Conservation (phyloP, 78 protist species). For the Pigoraptor vietnamica region DNA sequence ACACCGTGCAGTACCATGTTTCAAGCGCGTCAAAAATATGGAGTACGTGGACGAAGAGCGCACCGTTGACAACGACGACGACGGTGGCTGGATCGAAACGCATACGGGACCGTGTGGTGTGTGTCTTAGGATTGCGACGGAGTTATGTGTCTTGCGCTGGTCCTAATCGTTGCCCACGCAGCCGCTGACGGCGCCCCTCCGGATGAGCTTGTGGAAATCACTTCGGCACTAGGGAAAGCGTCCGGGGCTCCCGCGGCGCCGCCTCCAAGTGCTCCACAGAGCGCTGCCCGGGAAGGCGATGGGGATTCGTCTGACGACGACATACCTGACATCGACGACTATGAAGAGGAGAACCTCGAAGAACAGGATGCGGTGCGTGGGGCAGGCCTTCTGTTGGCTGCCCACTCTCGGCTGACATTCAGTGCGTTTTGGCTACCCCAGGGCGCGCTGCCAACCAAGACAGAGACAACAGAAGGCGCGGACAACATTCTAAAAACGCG, state of each 20-base stretch:
- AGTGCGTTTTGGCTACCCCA: too few relatives aligned
- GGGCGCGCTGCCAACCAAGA: not conserved
- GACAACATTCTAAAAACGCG: conserved; percentile 75
- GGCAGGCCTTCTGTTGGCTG: too few relatives aligned
- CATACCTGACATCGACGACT: conserved; percentile 77
- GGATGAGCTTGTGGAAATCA: not conserved
- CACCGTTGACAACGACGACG: conserved; percentile 16
- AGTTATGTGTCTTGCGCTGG: not conserved
- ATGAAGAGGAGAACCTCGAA: conserved; percentile 54
- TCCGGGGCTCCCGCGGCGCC: not conserved
- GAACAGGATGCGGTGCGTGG: conserved; percentile 31
- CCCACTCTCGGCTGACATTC: too few relatives aligned
- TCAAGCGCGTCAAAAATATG: conserved; percentile 7
- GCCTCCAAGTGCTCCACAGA: not conserved
- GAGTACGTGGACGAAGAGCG: conserved; percentile 14
- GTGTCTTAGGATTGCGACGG: not conserved
- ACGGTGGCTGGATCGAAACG: conserved; percentile 51
- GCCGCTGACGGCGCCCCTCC: not conserved
- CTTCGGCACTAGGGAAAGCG: not conserved
- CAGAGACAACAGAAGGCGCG: conserved; percentile 13
- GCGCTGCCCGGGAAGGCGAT: conserved; percentile 16
- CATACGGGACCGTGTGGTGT: not conserved
- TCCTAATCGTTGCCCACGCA: not conserved
- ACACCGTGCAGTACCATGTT: conserved; percentile 48
- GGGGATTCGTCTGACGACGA: conserved; percentile 52